A percentile compares a stretch with the other conserved stretches of the same genome.
These are phyloP conservation scores for Thelonectria discophora DNA, from an alignment of 2,329 filamentous ascomycete species.

Conservation along the genomic window DNA sequence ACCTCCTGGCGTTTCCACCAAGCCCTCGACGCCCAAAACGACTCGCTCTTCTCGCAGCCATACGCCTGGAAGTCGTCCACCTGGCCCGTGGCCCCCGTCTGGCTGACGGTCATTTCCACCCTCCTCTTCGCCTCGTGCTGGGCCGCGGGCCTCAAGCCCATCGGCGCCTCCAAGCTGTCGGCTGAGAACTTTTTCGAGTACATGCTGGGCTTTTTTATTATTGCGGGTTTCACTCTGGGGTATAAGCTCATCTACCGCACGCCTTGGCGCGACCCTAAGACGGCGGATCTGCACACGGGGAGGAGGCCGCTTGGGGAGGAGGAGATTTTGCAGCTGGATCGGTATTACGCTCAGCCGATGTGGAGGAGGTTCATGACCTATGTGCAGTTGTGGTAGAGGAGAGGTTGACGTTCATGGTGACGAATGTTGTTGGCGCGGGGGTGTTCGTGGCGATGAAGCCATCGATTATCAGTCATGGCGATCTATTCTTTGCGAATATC, in stretches of 20 bases:
- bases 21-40: slow-evolving; percentile 26
- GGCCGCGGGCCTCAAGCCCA: not conserved
- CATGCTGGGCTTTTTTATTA: slow-evolving; percentile 31
- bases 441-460: too few species aligned
- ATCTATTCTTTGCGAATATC: not conserved
- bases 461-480: not conserved
- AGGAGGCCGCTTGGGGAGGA: slow-evolving; percentile 24
- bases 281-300: slow-evolving; percentile 31
- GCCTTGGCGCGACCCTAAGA: slow-evolving; percentile 31
- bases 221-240: slow-evolving; percentile 31
- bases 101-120: slow-evolving; percentile 21
- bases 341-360: slow-evolving; percentile 25
- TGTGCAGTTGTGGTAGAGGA: slow-evolving; percentile 32
- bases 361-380: slow-evolving; percentile 37
- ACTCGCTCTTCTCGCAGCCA: slow-evolving; percentile 25
- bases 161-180: slow-evolving; percentile 16
- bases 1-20: slow-evolving; percentile 31
- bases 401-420: too few species aligned
- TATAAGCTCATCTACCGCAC: slow-evolving; percentile 34
- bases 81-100: slow-evolving; percentile 23
- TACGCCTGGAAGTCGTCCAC: slow-evolving; percentile 29
- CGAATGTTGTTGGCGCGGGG: too few species aligned
- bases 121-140: slow-evolving; percentile 5
- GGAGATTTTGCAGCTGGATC: slow-evolving; percentile 33
- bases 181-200: slow-evolving; percentile 34